Base-by-base conservation (phyloP, 345 rosid genomes). In the Psidium friedrichsthalianum region DNA sequence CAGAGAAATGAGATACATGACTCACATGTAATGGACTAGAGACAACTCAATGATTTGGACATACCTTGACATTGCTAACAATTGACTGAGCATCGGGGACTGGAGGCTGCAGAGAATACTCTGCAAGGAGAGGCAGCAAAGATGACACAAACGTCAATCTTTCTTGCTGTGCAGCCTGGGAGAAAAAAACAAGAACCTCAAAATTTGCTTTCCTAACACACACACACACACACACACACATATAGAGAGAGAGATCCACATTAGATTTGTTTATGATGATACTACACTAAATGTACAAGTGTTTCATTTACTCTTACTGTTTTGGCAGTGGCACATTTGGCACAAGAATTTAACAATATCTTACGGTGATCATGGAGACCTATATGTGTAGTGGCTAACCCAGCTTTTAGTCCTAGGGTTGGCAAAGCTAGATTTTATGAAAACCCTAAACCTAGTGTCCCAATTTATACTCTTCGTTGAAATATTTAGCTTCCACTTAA, bases 1-100 rank as follows among this genome's bases (percentile, higher is more conserved):
- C 25, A 69, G 80, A 69, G 78, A 69, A 40, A 36, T 13, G 2
- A 53, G 55, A 32, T 29, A 29, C 29, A 64, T 11, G 32, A 64
- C 22, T 64, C 22, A 29, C 6, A 0, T 64, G 11, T 15, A 29
- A 64, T 64, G 76, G 76, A 64, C 76, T 3, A 64, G 76, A 36
- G 36, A 64, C 42, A 64, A 61, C 74, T 61, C 74, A 32, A 64
- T 64, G 15, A 21, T 74, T 86, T 80, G 57, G 25, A 82, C 76
- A 82, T 94, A 97, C 99, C 98, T 94, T 97, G 87, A 97, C 95
- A 90, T 92, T 93, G 95, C 96, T 93, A 85, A 95, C 98, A 88
- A 97, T 96, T 82, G 98, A 95, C 90, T 96, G 98, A 81, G 98
- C 98, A 93, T 97, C 99, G 51, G 88, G 88, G 81, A 92, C 91